A percentile compares a stretch with the other conserved stretches of the same genome.
These are phyloP conservation scores for Athelia psychrophila DNA, from an alignment of 1,284 basidiomycete genomes.

Conservation along the genomic window DNA sequence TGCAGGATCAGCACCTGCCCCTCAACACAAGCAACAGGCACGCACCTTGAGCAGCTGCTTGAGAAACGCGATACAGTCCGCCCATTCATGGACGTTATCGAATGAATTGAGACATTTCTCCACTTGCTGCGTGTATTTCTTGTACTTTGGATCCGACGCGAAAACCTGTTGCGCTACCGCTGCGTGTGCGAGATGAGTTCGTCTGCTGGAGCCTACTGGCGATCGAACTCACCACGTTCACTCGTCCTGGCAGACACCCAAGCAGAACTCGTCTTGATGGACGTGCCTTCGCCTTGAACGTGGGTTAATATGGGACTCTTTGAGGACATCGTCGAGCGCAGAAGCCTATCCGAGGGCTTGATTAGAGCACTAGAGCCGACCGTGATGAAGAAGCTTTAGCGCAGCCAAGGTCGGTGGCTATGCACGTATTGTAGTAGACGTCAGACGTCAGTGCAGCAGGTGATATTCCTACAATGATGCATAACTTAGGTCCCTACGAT, in stretches of 20 bases:
- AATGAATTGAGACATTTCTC: conserved; percentile 93
- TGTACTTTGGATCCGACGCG: conserved; percentile 89
- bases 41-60: conserved; percentile 91
- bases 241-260: conserved; percentile 35
- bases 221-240: conserved; percentile 44
- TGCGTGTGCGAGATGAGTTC: conserved; percentile 14
- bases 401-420: too few species aligned
- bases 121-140: conserved; percentile 90
- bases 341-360: not conserved
- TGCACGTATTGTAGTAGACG: too few species aligned
- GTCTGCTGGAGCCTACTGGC: not conserved
- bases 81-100: conserved; percentile 98
- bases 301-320: conserved; percentile 5
- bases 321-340: not conserved
- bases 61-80: conserved; percentile 98
- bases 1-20: not conserved
- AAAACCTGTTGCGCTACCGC: conserved; percentile 48
- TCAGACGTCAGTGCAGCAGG: too few species aligned
- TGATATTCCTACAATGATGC: too few species aligned
- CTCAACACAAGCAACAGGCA: conserved; percentile 4
- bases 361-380: too few species aligned
- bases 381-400: too few species aligned
- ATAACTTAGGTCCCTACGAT: too few species aligned
- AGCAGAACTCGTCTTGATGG: conserved; percentile 32
- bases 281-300: conserved; percentile 6